These are phyloP conservation scores for Rhododendron griersonianum DNA, from an alignment of 148 eudicot genomes.

Conservation along the genomic window DNA sequence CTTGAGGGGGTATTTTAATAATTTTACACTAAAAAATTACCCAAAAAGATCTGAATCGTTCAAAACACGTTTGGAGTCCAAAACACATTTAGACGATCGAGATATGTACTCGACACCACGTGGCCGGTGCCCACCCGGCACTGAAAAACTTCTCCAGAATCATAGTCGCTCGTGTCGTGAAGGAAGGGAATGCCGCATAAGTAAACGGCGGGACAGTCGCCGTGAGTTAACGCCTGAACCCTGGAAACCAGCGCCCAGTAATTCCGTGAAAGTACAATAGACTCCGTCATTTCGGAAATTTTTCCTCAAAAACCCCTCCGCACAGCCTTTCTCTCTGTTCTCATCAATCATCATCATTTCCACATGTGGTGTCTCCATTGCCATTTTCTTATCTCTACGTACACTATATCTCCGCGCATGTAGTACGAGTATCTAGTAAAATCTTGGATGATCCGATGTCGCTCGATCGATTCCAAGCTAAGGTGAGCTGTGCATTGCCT, in stretches of 20 bases:
- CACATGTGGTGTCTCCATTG: background rate
- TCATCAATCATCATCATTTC: background rate
- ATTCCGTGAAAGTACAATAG: background rate
- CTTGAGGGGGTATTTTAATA: too few species aligned
- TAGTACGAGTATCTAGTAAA: too few species aligned
- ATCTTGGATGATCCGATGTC: background rate
- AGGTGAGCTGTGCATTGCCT: background rate
- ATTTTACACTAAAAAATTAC: too few species aligned
- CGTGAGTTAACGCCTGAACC: background rate
- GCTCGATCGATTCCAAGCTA: background rate
- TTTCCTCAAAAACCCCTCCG: background rate
- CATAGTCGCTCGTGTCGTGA: background rate
- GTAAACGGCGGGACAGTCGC: background rate
- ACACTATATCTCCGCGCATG: background rate
- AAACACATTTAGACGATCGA: too few species aligned
- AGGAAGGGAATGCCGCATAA: conserved; percentile 3
- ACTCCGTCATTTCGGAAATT: background rate
- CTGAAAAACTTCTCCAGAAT: too few species aligned
- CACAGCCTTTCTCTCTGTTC: background rate
- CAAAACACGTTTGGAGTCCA: too few species aligned
- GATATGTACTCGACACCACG: too few species aligned
- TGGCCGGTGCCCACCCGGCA: too few species aligned
- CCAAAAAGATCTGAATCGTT: too few species aligned
- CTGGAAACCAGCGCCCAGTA: background rate
- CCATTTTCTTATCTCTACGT: background rate